phyloP scores from a whole-genome alignment of 2,329 filamentous ascomycete genomes.

The Penicillium oxalicum region DNA sequence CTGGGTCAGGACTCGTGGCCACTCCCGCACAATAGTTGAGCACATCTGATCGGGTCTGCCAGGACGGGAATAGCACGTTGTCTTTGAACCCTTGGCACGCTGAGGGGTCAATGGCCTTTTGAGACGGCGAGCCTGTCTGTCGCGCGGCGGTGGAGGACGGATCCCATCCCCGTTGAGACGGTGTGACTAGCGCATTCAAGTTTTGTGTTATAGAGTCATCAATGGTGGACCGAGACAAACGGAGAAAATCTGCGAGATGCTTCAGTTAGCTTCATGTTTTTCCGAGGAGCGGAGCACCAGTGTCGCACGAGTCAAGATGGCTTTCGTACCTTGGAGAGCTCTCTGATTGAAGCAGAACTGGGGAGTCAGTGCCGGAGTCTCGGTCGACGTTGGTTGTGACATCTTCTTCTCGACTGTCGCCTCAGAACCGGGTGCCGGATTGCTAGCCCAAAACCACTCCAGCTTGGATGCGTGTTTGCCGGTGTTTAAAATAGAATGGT shows the following conservation, averaged over 20 bases:
- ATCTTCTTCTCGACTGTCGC: constrained; percentile 27
- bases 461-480: constrained; percentile 23
- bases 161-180: constrained; percentile 66
- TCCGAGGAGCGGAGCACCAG: no score
- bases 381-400: constrained; percentile 35
- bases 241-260: constrained; percentile 68
- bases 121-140: constrained; percentile 45
- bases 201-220: constrained; percentile 94
- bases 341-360: constrained; percentile 73
- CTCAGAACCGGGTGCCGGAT: constrained; percentile 21
- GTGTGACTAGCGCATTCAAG: constrained; percentile 80
- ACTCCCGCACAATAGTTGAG: constrained; percentile 85
- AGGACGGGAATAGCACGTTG: constrained; percentile 76
- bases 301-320: no score
- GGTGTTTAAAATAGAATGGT: no score
- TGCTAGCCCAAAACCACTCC: constrained; percentile 38
- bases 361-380: constrained; percentile 55
- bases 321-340: constrained; percentile 56
- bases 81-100: constrained; percentile 70
- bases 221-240: constrained; percentile 72
- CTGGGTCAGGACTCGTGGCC: constrained; percentile 77
- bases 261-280: constrained; percentile 53
- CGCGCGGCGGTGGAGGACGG: constrained; percentile 67
- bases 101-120: constrained; percentile 52
- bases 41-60: constrained; percentile 76